These are phyloP conservation scores for Arthrobotrys pseudoclavata DNA, from an alignment of 2,329 filamentous ascomycete genomes.

Conservation along the genomic window DNA sequence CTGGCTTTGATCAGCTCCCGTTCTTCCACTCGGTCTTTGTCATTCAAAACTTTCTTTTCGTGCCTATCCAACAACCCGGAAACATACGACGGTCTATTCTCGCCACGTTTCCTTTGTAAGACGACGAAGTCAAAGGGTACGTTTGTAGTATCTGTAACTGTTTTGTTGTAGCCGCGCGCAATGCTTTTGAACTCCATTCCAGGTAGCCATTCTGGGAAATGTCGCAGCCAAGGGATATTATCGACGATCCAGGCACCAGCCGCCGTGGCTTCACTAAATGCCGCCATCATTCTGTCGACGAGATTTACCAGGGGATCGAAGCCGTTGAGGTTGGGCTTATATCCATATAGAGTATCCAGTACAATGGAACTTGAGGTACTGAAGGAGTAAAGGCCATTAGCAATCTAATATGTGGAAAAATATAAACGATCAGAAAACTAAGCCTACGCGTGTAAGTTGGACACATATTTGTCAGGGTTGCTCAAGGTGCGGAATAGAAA, in stretches of 20 bases:
- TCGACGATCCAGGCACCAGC: conserved; percentile 69
- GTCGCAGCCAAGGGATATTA: conserved; percentile 67
- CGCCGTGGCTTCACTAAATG: conserved; percentile 67
- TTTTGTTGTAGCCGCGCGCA: conserved; percentile 66
- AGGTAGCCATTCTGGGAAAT: conserved; percentile 68
- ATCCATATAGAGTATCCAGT: conserved; percentile 69
- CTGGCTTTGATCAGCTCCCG: conserved; percentile 35
- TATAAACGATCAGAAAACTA: conserved; percentile 19
- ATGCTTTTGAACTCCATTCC: conserved; percentile 68
- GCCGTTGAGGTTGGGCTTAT: conserved; percentile 66
- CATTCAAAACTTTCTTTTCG: conserved; percentile 33
- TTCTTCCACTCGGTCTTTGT: conserved; percentile 21
- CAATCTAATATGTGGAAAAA: conserved; percentile 25
- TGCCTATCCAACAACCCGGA: conserved; percentile 42
- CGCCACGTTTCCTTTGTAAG: conserved; percentile 19
- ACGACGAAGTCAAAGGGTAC: conserved; percentile 35
- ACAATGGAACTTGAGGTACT: conserved; percentile 67
- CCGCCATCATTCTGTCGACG: conserved; percentile 66
- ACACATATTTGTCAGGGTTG: conserved; percentile 65
- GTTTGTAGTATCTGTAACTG: conserved; percentile 36
- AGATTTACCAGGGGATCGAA: conserved; percentile 68
- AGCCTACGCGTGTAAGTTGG: conserved; percentile 68
- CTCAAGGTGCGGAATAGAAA: conserved; percentile 68
- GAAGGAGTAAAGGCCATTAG: not conserved
- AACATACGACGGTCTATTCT: conserved; percentile 42